Base-by-base conservation (phyloP, 1,284 basidiomycete species). In the Gymnopus androsaceus region DNA sequence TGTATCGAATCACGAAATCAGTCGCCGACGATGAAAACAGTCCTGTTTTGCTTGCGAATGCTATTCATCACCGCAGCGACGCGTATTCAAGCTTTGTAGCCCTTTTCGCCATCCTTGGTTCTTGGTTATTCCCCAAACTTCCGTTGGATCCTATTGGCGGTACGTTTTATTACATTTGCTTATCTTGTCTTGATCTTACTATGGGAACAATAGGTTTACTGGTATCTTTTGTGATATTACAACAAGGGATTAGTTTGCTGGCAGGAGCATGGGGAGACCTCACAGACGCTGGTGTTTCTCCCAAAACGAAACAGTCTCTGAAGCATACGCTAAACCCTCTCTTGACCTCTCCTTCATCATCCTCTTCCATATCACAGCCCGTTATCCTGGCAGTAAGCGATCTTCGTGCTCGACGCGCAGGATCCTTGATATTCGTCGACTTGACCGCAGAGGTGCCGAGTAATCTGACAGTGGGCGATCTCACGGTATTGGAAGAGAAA, bases 141-240 rank as follows among this genome's bases (percentile, higher is more conserved):
- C 92, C 94, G 27, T 79, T 98, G 28, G 96, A 99, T 69, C 95
- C 96, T 3, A 81, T 99, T 28, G 97, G 97, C 62, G 96, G 95
- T 87, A 63, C 59, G 74, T 66, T 37, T 45, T 3, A 12, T 41
- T n/a, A 34, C 31, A 37, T 31, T 46, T 44, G 12, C 15, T 55
- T 36, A 28, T 47, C 25, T 25, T 23, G 44, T 37, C 56, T 55
- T 55, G 53, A 44, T 31, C 48, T 55, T n/a, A 45, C 53, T 12
- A n/a, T n/a, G n/a, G n/a, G n/a, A n/a, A n/a, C n/a, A n/a, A n/a
- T 61, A 90, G 89, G 90, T 12, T 74, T 98, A 17, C 71, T 97
- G 53, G 95, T 98, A 9, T 94, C 94, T 0, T 74, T 92, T 55
- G 84, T 98, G 63, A 97, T 98, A 69, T 78, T 97, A 23, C 82